Conservation (phyloP, 495 filamentous ascomycete species). For the Chaetomium cochliodes region DNA sequence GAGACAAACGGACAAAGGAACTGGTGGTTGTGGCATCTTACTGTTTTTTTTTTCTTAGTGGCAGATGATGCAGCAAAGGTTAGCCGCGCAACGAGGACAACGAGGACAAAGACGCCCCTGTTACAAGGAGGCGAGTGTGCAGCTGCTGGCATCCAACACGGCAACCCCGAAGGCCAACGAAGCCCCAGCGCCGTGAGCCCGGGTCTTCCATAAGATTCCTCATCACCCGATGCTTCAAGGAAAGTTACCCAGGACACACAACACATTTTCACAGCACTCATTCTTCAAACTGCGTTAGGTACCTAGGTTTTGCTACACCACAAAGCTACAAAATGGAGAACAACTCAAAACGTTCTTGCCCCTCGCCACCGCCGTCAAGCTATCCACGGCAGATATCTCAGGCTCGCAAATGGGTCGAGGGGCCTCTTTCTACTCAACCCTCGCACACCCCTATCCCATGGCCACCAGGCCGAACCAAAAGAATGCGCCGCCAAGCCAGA, state of each 20-base stretch:
- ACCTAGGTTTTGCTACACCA: neutral
- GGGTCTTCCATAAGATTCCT: neutral
- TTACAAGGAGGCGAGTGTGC: neutral
- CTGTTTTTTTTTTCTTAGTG: neutral
- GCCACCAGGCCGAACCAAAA: too few species aligned
- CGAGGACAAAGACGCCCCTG: neutral
- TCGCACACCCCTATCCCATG: neutral
- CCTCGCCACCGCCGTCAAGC: conserved; percentile 8
- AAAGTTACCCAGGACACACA: neutral
- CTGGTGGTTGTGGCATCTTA: neutral
- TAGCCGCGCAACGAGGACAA: too few species aligned
- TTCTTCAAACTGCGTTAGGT: too few species aligned
- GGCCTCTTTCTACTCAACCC: neutral
- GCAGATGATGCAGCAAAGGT: neutral
- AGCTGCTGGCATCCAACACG: neutral
- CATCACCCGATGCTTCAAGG: neutral
- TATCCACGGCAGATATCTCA: neutral
- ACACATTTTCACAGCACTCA: neutral
- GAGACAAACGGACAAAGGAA: neutral
- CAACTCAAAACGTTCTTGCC: neutral
- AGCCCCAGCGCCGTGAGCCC: too few species aligned
- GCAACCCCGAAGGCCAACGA: neutral
- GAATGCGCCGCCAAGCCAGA: neutral
- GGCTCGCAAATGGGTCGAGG: neutral
- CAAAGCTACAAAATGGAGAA: neutral